Base-by-base conservation (phyloP, 345 rosid species). In the Camelina sativa region DNA sequence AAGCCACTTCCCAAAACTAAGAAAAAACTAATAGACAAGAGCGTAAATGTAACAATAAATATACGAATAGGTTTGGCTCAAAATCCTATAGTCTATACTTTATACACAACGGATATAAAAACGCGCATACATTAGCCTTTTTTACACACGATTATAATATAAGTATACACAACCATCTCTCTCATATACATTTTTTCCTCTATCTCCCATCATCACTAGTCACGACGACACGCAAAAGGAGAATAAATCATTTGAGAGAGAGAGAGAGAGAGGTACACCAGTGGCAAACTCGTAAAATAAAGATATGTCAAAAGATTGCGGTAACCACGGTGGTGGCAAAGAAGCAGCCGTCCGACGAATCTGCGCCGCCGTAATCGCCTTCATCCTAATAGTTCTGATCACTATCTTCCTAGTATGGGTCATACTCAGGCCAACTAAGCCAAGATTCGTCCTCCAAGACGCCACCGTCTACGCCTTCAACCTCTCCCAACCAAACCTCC, bases 401-500 rank as follows among this genome's bases (percentile, higher is more conserved):
- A 83, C 81, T 3, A 75, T 92, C 81, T 87, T 96, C 73, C 60
- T 96, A 13, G 79, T 87, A 8, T 96, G 97, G 97, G 97, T 85
- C 62, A 81, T 92, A 62, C 92, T 92, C 50, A 87, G 83, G 9
- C 99, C 99, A 0, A 55, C 72, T 2, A 96, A 96, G 20, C 99
- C 99, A 2, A 67, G 65, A 3, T 92, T 96, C 87, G 6, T 86
- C 79, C 89, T 96, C 83, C 98, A 91, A 77, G 99, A 96, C 85
- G 91, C 86, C 80, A 96, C 98, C 72, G 89, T 96, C 67, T 88
- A 69, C 78, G 84, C 81, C 81, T 96, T 96, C 89, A 96, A 92
- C 85, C 58, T 85, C 80, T 72, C 99, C 1, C 75, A 73, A 47
- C 95, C 97, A 4, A 88, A 88, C 70, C 62, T 77, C 70, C 86